These are phyloP conservation scores for Hypoxylon subgilvum DNA, from an alignment of 495 filamentous ascomycete species.

Conservation along the genomic window DNA sequence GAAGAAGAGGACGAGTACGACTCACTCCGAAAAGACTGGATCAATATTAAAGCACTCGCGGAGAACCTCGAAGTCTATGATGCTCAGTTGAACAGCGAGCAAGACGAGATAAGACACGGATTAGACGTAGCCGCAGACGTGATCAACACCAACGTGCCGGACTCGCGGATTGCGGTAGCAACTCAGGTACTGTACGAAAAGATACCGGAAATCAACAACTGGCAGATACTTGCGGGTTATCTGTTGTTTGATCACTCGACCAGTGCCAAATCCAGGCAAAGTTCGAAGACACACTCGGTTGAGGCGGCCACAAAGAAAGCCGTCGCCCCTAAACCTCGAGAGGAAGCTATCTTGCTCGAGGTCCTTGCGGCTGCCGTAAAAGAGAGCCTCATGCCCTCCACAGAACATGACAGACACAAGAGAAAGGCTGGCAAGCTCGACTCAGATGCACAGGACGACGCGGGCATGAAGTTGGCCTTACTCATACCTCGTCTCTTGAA, in stretches of 20 bases:
- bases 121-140: constrained; percentile 54
- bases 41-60: constrained; percentile 86
- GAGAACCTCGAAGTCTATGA: constrained; percentile 85
- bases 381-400: constrained; percentile 63
- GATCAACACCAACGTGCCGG: constrained; percentile 63
- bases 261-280: constrained; percentile 50
- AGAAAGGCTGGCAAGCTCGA: constrained; percentile 65
- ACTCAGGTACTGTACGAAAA: constrained; percentile 83
- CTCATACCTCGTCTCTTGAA: constrained; percentile 85
- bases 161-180: constrained; percentile 84
- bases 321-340: constrained; percentile 74
- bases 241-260: constrained; percentile 88
- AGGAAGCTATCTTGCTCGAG: constrained; percentile 85
- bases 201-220: constrained; percentile 77
- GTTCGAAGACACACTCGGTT: constrained; percentile 50
- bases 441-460: constrained; percentile 70
- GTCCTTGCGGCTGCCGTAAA: constrained; percentile 81
- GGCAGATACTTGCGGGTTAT: constrained; percentile 89
- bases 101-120: constrained; percentile 49
- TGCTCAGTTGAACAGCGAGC: constrained; percentile 52
- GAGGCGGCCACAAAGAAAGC: constrained; percentile 65
- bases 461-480: constrained; percentile 73
- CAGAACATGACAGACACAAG: constrained; percentile 67
- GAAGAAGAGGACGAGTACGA: constrained; percentile 79
- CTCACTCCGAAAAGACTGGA: constrained; percentile 78